Evolutionary conservation across 192 early-diverging fungal species (phyloP).

Genomic region (Haplosporangium gracile): DNA sequence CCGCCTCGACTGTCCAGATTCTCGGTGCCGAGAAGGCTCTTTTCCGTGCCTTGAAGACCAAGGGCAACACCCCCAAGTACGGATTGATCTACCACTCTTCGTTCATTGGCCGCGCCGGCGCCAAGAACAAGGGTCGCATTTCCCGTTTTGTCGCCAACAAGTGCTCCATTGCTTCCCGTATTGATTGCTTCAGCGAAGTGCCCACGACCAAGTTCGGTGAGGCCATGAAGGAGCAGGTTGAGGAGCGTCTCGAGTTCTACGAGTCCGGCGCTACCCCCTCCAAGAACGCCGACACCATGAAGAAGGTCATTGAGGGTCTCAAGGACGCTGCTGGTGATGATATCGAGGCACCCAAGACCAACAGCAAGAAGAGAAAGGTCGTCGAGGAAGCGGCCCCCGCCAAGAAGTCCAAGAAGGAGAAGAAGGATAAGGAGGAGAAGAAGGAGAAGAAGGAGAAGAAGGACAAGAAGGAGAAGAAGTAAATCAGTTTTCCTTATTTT

Average conservation of each 20-base stretch:
- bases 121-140: conserved; percentile 99
- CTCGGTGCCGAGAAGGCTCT: conserved; percentile 98
- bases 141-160: conserved; percentile 99
- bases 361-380: conserved; percentile 66
- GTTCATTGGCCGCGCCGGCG: conserved; percentile 93
- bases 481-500: conserved; percentile 9
- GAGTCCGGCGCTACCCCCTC: conserved; percentile 89
- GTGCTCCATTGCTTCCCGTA: conserved; percentile 95
- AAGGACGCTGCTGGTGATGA: conserved; percentile 75
- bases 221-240: conserved; percentile 93
- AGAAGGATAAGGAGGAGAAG: conserved; percentile 73
- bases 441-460: conserved; percentile 68
- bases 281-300: conserved; percentile 96
- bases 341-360: conserved; percentile 43
- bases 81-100: conserved; percentile 98
- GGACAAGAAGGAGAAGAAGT: conserved; percentile 55
- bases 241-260: conserved; percentile 96
- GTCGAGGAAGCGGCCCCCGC: conserved; percentile 64
- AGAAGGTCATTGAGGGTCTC: conserved; percentile 78
- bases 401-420: conserved; percentile 67
- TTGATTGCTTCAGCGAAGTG: conserved; percentile 94
- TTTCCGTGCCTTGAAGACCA: conserved; percentile 97
- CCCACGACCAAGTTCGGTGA: conserved; percentile 94
- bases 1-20: conserved; percentile 98
- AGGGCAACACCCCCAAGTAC: conserved; percentile 98